Base-by-base conservation (phyloP, 768 basidiomycete species). In the Cystobasidium tubakii region DNA sequence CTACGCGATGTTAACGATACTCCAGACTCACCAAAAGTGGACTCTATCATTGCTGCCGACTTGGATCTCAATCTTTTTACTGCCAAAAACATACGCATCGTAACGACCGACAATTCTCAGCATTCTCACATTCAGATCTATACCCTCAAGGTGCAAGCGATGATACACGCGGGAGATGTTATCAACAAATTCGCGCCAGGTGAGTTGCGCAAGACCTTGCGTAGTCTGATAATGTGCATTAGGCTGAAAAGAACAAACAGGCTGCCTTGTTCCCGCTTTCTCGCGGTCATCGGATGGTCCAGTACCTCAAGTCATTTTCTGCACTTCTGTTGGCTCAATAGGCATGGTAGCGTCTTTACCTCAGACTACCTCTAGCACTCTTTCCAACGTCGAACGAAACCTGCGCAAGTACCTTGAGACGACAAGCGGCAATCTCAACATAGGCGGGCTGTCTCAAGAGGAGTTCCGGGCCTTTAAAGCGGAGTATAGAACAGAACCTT, bases 281-380 rank as follows among this genome's bases (percentile, higher is more conserved):
- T 81, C 82, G 0, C 83, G 83, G 66, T 74, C 81, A 4, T 76
- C 81, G 0, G 34, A 34, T n/a, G 70, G n/a, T 0, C 82, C 89
- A 44, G 78, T 82, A 31, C 85, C 90, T 0, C 86, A 86, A 62
- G 86, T 89, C 29, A 74, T 92, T 33, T 91, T 89, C 80, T 87
- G 89, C 81, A 89, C 92, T 1, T 84, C 88, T 0, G 86, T 88
- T 1, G 92, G 92, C 4, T 85, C 88, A 34, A 89, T 96, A 69
- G 89, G 91, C 15, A 83, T 89, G 15, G 81, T 95, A 27, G 80
- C 86, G 12, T 86, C 90, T 62, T 82, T 91, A 23, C 81, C 82
- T 23, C 83, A 69, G 80, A 85, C 34, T 9, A 79, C 87, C 10
- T 84, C 87, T 0, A 79, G 88, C 12, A 82, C 87, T 57, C 81